Conservation (phyloP, 2,329 filamentous ascomycete genomes). For the Calonectria naviculata region DNA sequence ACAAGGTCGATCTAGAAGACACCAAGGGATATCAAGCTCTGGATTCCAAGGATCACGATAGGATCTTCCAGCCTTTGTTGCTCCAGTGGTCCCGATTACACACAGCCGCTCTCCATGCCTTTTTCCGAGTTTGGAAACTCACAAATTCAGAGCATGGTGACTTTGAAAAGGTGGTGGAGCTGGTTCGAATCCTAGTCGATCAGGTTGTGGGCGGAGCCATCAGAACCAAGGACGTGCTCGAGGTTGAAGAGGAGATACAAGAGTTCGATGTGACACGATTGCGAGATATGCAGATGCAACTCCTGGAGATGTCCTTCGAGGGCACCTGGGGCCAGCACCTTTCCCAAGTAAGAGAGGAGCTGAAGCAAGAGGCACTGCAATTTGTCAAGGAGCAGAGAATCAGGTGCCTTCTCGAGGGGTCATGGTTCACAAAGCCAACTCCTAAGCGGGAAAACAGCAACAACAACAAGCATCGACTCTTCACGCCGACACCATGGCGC, state of each 20-base stretch:
- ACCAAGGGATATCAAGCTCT: constrained; percentile 78
- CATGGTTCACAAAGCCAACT: constrained; percentile 79
- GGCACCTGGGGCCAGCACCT: constrained; percentile 94
- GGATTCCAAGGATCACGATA: constrained; percentile 84
- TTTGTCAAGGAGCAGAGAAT: constrained; percentile 98
- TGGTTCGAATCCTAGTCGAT: constrained; percentile 90
- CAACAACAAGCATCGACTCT: constrained; percentile 48
- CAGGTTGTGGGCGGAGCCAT: constrained; percentile 86
- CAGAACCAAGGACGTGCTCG: constrained; percentile 84
- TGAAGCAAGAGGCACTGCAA: constrained; percentile 90
- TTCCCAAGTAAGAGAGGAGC: constrained; percentile 88
- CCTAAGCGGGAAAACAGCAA: constrained; percentile 50
- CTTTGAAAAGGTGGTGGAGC: constrained; percentile 92
- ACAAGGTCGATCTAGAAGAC: constrained; percentile 84
- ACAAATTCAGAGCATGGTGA: constrained; percentile 88
- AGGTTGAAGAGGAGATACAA: constrained; percentile 89
- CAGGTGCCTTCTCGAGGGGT: constrained; percentile 86
- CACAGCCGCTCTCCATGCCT: constrained; percentile 84
- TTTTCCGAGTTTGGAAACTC: constrained; percentile 92
- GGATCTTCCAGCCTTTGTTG: constrained; percentile 85
- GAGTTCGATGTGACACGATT: constrained; percentile 85
- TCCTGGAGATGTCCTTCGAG: constrained; percentile 91
- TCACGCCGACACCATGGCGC: constrained; percentile 74
- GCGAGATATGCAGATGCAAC: constrained; percentile 91
- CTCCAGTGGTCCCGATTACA: constrained; percentile 95